Percentiles rank a stretch among this genome's conserved stretches.
These are phyloP conservation scores for Tuber aestivum DNA, from an alignment of 495 filamentous ascomycete genomes.

Conservation along the genomic window DNA sequence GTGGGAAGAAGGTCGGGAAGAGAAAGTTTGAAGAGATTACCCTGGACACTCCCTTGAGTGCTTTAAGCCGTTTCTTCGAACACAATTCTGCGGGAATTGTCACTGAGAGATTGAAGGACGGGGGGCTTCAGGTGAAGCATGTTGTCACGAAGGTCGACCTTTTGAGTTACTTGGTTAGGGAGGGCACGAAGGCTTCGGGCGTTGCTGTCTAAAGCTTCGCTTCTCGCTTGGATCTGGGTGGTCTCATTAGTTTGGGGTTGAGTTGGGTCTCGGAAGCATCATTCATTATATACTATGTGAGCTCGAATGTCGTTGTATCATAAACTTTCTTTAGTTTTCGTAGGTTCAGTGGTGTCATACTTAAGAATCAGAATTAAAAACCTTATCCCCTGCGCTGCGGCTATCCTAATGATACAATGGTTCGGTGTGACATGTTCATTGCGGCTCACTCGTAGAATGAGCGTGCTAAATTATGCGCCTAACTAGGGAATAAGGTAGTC, in stretches of 20 bases:
- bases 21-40: conserved; percentile 91
- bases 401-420: background rate
- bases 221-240: background rate
- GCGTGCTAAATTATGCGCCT: conserved; percentile 8
- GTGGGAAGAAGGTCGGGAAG: conserved; percentile 46
- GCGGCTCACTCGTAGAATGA: conserved; percentile 12
- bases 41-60: conserved; percentile 73
- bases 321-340: background rate
- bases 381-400: background rate
- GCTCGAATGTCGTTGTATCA: background rate
- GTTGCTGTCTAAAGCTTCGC: background rate
- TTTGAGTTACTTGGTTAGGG: conserved; percentile 83
- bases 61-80: conserved; percentile 86
- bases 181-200: conserved; percentile 47
- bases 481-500: conserved; percentile 12
- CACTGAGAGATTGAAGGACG: conserved; percentile 61
- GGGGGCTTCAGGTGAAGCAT: conserved; percentile 70
- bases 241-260: background rate
- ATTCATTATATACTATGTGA: background rate
- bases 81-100: conserved; percentile 96
- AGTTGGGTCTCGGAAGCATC: background rate
- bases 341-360: background rate
- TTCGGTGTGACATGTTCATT: background rate
- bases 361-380: background rate
- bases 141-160: conserved; percentile 96